These are phyloP conservation scores for Lanmaoa pseudosensibilis DNA, from an alignment of 768 basidiomycete species.

Conservation along the genomic window DNA sequence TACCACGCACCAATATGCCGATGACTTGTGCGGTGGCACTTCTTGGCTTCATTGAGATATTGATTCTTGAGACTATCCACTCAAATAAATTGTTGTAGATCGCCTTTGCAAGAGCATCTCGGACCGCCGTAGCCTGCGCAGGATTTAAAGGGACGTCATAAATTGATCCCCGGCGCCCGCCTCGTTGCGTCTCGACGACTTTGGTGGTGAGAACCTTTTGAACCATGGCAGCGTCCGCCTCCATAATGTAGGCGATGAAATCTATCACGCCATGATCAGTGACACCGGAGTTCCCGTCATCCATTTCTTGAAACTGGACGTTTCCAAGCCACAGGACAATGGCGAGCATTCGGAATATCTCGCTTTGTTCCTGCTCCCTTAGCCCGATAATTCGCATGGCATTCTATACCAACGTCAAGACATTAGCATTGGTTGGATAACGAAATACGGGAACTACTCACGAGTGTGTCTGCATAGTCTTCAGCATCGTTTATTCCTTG, in stretches of 20 bases:
- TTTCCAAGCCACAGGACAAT: conserved; percentile 96
- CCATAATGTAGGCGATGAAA: conserved; percentile 94
- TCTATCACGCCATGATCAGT: conserved; percentile 87
- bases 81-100: conserved; percentile 99
- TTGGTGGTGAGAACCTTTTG: conserved; percentile 85
- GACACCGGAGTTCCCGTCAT: conserved; percentile 84
- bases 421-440: conserved; percentile 1
- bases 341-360: conserved; percentile 93
- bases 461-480: conserved; percentile 88
- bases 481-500: conserved; percentile 85
- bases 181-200: conserved; percentile 89
- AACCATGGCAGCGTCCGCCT: conserved; percentile 72
- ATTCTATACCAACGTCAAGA: conserved; percentile 47
- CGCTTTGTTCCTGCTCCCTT: conserved; percentile 77
- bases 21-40: conserved; percentile 74
- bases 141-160: conserved; percentile 96
- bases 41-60: conserved; percentile 93
- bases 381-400: conserved; percentile 95
- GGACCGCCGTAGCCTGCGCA: conserved; percentile 82
- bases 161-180: conserved; percentile 91
- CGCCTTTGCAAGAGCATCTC: conserved; percentile 92
- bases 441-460: conserved; percentile 38
- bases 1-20: conserved; percentile 74
- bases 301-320: conserved; percentile 83
- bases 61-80: conserved; percentile 97